Percentiles rank a stretch among this genome's conserved stretches.
Conservation (phyloP, 179 eudicot genomes). For the Actinidia arguta region DNA sequence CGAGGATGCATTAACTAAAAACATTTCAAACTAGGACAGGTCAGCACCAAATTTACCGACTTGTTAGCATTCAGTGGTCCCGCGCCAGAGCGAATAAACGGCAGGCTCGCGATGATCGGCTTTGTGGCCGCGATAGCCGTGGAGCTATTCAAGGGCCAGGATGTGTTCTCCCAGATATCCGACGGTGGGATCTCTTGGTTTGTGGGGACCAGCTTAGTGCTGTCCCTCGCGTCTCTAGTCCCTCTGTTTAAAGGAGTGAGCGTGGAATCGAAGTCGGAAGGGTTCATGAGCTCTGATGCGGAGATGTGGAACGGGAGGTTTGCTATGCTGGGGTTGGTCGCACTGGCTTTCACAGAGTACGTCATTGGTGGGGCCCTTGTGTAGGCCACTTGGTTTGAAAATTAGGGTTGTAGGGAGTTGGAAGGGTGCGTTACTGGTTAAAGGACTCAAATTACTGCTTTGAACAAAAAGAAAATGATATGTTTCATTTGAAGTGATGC, state of each 20-base stretch:
- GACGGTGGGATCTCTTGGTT: conserved; percentile 82
- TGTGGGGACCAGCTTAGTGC: conserved; percentile 56
- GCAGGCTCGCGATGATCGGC: conserved; percentile 88
- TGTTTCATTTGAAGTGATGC: too few relatives aligned
- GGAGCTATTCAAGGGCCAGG: conserved; percentile 67
- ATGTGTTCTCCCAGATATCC: conserved; percentile 63
- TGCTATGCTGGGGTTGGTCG: conserved; percentile 79
- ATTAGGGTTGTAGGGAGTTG: too few relatives aligned
- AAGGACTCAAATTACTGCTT: too few relatives aligned
- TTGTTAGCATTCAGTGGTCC: conserved; percentile 85
- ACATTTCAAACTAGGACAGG: conserved; percentile 30
- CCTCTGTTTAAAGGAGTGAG: conserved; percentile 64
- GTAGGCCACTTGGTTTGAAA: background rate
- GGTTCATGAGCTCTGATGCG: conserved; percentile 62
- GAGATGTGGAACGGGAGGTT: conserved; percentile 77
- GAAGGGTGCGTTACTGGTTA: too few relatives aligned
- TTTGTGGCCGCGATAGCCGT: conserved; percentile 78
- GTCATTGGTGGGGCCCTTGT: conserved; percentile 63
- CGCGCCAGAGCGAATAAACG: conserved; percentile 92
- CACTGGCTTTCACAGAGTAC: conserved; percentile 67
- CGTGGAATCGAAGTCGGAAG: conserved; percentile 40
- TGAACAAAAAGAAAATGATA: too few relatives aligned
- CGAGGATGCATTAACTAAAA: too few relatives aligned
- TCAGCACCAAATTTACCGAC: conserved; percentile 62
- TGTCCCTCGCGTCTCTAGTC: conserved; percentile 69